phyloP scores from a whole-genome alignment of 2,329 filamentous ascomycete genomes.

The Epichloe uncinata region DNA sequence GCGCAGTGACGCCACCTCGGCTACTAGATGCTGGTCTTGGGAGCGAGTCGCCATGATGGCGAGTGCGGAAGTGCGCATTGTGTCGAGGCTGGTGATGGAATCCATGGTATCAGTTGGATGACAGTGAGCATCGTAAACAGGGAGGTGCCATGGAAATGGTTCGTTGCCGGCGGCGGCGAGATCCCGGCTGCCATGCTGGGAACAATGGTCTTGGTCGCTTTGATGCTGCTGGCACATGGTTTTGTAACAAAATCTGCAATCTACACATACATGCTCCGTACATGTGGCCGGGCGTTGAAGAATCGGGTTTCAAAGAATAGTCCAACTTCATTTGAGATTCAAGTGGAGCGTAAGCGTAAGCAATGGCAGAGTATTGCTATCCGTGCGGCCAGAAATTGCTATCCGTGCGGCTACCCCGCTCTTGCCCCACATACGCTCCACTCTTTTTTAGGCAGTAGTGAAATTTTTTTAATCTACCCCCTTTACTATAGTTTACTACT shows the following conservation, averaged over 20 bases:
- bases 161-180: not conserved
- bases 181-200: not conserved
- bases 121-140: conserved; percentile 68
- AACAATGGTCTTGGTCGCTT: not conserved
- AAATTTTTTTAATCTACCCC: too few species aligned
- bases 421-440: too few species aligned
- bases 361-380: too few species aligned
- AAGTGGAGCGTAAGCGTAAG: too few species aligned
- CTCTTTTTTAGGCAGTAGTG: too few species aligned
- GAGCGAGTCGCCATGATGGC: conserved; percentile 67
- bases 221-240: conserved; percentile 3
- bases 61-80: conserved; percentile 52
- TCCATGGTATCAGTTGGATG: conserved; percentile 70
- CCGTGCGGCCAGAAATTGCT: too few species aligned
- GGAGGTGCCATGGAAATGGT: conserved; percentile 54
- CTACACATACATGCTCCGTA: too few species aligned
- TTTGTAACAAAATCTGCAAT: not conserved
- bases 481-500: too few species aligned
- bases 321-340: too few species aligned
- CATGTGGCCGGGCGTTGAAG: too few species aligned
- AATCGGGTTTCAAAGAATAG: too few species aligned
- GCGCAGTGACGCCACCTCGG: conserved; percentile 43
- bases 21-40: conserved; percentile 64
- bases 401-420: too few species aligned
- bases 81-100: conserved; percentile 40